Percentiles rank a stretch among this genome's conserved stretches.
phyloP scores from a whole-genome alignment of 139 green algal genomes.

The Volvox africanus region DNA sequence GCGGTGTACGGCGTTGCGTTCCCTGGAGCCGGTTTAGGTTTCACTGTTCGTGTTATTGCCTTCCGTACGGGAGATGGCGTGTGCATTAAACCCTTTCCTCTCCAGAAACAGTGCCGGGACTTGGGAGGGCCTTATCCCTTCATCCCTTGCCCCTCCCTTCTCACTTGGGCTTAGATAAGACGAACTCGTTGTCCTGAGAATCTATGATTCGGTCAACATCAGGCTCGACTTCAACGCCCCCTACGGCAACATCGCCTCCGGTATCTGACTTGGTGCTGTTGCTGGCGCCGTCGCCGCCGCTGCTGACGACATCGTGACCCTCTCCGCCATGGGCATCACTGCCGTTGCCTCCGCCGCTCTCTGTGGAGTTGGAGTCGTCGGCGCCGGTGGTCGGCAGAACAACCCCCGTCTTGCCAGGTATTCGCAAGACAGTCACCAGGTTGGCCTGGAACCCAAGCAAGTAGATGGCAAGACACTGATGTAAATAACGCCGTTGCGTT shows the following conservation, averaged over 20 bases:
- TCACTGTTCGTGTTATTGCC: background rate
- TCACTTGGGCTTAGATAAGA: slow-evolving; percentile 94
- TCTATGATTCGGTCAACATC: slow-evolving; percentile 95
- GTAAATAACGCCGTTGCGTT: no score
- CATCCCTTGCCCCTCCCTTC: no score
- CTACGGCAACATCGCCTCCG: background rate
- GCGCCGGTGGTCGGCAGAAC: slow-evolving; percentile 1
- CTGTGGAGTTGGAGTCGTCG: background rate
- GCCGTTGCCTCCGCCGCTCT: background rate
- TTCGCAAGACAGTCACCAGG: slow-evolving; percentile 64
- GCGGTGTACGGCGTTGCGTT: no score
- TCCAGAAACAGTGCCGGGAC: no score
- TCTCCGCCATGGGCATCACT: background rate
- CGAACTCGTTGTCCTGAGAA: slow-evolving; percentile 96
- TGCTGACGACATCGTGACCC: background rate
- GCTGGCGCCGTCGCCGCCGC: background rate
- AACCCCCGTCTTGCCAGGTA: slow-evolving; percentile 38
- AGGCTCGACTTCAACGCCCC: background rate
- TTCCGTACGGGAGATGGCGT: no score
- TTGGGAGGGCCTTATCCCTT: no score
- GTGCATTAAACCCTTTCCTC: no score
- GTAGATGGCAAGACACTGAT: no score
- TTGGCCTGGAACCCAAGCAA: slow-evolving; percentile 33
- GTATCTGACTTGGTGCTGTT: background rate
- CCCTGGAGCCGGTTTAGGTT: no score